Evolutionary conservation across 176 grass and related monocot species (phyloP), one percentile per base, ranked within the genome.

Genomic region (Aegilops tauschii): DNA sequence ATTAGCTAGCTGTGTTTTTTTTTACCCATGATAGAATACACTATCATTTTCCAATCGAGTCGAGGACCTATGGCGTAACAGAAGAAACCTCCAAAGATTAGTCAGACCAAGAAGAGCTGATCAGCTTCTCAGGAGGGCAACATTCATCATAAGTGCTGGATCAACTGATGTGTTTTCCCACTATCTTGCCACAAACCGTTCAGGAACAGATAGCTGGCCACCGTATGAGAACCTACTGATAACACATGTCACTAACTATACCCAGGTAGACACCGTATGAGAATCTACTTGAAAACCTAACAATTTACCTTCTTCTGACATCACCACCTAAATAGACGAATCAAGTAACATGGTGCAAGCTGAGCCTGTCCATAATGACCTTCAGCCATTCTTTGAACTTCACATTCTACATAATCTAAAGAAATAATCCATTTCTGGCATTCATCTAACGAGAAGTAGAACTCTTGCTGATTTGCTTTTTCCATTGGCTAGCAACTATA

Each of bases 251-350:
- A 47, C 44, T 4, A 47, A 12, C 44, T 47, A 47, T 47, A 47
- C 44, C 44, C 44, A 47, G 44, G 44, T 47, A 47, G 44, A 47
- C 44, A 47, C 12, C 44, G 44, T 47, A 47, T 47, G 44, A 47
- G 44, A 47, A 47, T 47, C 44, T 47, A 47, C 44, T 47, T 47
- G 44, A 89, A 98, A 95, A 35, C 96, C 96, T 29, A 98, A 86
- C 52, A 98, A 69, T 72, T 92, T 95, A 80, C 93, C 93, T 89
- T 86, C 79, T 89, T 82, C 81, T 86, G 93, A 94, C 67, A 98
- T 64, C 44, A 94, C 91, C 70, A 95, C 90, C 92, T 98, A 87
- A 83, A 66, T 80, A 79, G 29, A 78, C 16, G 3, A 73, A 72
- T 61, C 29, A 37, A 61, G 32, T 31, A 17, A 71, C 14, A 5